Base-by-base conservation (phyloP, 371 early-diverging fungal species). In the Mortierella sp. region DNA sequence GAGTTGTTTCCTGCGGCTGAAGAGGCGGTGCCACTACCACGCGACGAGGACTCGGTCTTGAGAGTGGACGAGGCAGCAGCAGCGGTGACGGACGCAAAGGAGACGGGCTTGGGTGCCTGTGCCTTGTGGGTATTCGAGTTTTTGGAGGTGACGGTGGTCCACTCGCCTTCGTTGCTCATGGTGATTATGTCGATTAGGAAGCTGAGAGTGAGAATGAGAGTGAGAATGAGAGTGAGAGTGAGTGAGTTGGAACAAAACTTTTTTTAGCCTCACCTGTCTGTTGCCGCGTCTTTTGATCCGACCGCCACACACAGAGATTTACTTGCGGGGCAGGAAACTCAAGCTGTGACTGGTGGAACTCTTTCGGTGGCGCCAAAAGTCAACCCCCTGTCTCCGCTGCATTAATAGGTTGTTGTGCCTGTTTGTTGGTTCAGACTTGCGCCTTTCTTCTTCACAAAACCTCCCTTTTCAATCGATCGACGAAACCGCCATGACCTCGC, bases 151-250 rank as follows among this genome's bases (percentile, higher is more conserved):
- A 83, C 84, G 2, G 84, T 83, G 31, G 84, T 83, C 84, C 84
- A 83, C 74, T 82, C 82, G 64, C 77, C 77, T 72, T 83, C 84
- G 73, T 71, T 76, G 71, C 84, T 83, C 84, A 83, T 83, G 73
- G 19, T 74, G 74, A 53, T 34, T 68, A n/a, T 48, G 64, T 48
- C 19, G 67, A 50, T 24, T 43, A 26, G 14, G 14, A 41, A 11
- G 10, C 37, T 41, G 40, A 4, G 19, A 39, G 48, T 9, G 71
- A 39, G 43, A 53, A 40, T 64, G 43, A 66, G 37, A 29, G 44
- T 37, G 31, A 40, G n/a, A n/a, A n/a, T n/a, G n/a, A n/a, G n/a
- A n/a, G n/a, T n/a, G n/a, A 45, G 48, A 22, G 44, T 19, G n/a
- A 40, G 43, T 45, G 64, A 43, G 58, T 55, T 5, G 43, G 24